These are phyloP conservation scores for Calamus simplicifolius DNA, from an alignment of 176 grass and related monocot species.

Conservation along the genomic window DNA sequence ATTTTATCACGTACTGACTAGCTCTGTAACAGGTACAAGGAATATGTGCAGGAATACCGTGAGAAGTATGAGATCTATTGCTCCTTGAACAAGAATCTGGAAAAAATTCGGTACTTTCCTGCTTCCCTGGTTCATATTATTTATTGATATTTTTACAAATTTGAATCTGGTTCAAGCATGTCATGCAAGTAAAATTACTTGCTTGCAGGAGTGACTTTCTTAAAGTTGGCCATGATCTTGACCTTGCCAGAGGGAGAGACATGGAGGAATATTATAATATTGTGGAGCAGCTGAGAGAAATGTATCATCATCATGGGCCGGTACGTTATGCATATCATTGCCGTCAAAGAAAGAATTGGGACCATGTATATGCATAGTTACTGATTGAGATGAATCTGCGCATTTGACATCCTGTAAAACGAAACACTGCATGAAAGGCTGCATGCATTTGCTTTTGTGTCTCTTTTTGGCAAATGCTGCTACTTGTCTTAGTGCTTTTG, in stretches of 20 bases:
- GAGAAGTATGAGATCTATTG: constrained; percentile 72
- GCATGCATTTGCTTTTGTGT: no score
- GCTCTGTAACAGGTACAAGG: constrained; percentile 44
- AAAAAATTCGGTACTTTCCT: constrained; percentile 62
- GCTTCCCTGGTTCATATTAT: constrained; percentile 5
- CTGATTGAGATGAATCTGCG: no score
- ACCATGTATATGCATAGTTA: no score
- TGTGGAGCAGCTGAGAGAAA: constrained; percentile 62
- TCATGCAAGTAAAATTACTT: background rate
- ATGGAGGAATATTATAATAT: constrained; percentile 49
- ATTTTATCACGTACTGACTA: no score
- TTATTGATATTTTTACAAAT: background rate
- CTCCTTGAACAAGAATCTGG: constrained; percentile 59
- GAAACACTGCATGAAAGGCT: no score
- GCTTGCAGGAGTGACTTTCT: constrained; percentile 45
- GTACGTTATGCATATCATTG: constrained; percentile 41
- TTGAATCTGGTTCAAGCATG: constrained; percentile 2
- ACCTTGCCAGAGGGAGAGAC: constrained; percentile 46
- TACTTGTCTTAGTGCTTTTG: no score
- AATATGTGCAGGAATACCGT: constrained; percentile 78
- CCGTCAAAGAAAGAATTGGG: no score
- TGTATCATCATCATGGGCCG: constrained; percentile 45
- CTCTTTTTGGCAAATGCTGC: no score
- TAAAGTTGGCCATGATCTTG: constrained; percentile 60
- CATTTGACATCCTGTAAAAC: no score